These are phyloP conservation scores for Lipomyces yamanashiensis DNA, from an alignment of 805 yeast genomes.

Conservation along the genomic window DNA sequence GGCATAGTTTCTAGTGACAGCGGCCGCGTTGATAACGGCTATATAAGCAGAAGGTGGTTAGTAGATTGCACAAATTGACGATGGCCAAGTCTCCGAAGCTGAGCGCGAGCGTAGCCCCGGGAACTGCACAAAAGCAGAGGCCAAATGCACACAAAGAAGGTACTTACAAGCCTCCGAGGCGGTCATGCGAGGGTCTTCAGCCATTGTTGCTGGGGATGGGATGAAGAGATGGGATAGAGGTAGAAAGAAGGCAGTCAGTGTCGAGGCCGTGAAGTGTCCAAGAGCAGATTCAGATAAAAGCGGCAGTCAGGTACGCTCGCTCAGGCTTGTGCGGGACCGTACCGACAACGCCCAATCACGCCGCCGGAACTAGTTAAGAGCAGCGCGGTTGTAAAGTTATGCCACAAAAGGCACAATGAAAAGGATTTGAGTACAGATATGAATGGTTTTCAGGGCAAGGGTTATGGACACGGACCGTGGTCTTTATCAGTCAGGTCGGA, in stretches of 20 bases:
- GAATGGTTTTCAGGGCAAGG: neutral
- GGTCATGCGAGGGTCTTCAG: constrained; percentile 38
- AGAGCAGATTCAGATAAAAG: constrained; percentile 13
- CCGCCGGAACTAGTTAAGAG: constrained; percentile 14
- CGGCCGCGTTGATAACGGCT: constrained; percentile 40
- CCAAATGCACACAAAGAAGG: constrained; percentile 1
- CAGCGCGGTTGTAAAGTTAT: neutral
- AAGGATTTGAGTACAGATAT: neutral
- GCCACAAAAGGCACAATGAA: neutral
- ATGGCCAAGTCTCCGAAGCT: neutral
- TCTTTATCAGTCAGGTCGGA: constrained; percentile 3
- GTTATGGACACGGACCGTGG: constrained; percentile 14
- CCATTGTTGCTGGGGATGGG: constrained; percentile 20
- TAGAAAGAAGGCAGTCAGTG: constrained; percentile 4
- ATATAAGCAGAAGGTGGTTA: constrained; percentile 6
- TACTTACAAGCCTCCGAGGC: constrained; percentile 38
- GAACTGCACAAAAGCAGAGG: neutral
- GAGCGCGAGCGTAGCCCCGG: neutral
- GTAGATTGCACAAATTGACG: constrained; percentile 4
- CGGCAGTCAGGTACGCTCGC: constrained; percentile 7
- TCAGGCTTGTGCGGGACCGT: constrained; percentile 2
- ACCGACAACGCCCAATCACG: constrained; percentile 27
- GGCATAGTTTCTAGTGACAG: constrained; percentile 40
- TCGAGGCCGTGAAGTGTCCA: constrained; percentile 15
- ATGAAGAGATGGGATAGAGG: neutral